Evolutionary conservation across 305 asterid species (phyloP).

Genomic region (Coffea humblotiana): DNA sequence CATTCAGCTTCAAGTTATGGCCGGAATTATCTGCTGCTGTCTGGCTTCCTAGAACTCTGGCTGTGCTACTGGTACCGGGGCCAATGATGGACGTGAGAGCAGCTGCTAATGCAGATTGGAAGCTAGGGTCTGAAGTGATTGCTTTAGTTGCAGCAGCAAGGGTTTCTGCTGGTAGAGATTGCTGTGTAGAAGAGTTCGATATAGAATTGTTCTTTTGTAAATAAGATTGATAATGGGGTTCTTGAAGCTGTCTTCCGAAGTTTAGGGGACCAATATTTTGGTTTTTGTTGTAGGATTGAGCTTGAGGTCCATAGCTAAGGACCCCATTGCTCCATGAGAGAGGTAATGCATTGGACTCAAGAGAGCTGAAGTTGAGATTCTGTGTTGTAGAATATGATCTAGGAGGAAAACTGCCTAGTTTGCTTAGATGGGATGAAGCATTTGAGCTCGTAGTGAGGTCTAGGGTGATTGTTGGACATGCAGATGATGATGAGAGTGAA

Average conservation of each 20-base stretch:
- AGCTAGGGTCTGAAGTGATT: slow-evolving; percentile 74
- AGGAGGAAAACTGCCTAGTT: slow-evolving; percentile 36
- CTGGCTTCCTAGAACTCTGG: slow-evolving; percentile 23
- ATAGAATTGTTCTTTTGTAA: slow-evolving; percentile 42
- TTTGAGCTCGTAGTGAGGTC: slow-evolving; percentile 66
- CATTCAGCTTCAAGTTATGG: slow-evolving; percentile 19
- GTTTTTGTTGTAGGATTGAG: slow-evolving; percentile 38
- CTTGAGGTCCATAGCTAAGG: slow-evolving; percentile 36
- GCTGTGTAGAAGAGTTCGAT: slow-evolving; percentile 38
- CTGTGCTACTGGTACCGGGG: slow-evolving; percentile 21
- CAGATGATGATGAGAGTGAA: slow-evolving; percentile 48
- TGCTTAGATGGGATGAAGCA: slow-evolving; percentile 39
- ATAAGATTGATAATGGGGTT: slow-evolving; percentile 53
- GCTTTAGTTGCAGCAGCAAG: slow-evolving; percentile 92
- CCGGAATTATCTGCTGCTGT: slow-evolving; percentile 31
- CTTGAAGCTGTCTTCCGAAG: slow-evolving; percentile 59
- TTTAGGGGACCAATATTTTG: slow-evolving; percentile 43
- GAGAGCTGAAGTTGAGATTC: slow-evolving; percentile 71
- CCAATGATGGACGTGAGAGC: slow-evolving; percentile 75
- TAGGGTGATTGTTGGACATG: slow-evolving; percentile 81
- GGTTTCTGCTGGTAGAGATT: slow-evolving; percentile 46
- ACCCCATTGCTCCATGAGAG: slow-evolving; percentile 60
- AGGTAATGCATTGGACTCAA: slow-evolving; percentile 49
- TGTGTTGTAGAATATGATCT: slow-evolving; percentile 49
- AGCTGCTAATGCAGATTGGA: slow-evolving; percentile 80